Percentiles rank a stretch among this genome's conserved stretches.
These are phyloP conservation scores for Neonectria sp. DNA, from an alignment of 2,329 filamentous ascomycete species.

Conservation along the genomic window DNA sequence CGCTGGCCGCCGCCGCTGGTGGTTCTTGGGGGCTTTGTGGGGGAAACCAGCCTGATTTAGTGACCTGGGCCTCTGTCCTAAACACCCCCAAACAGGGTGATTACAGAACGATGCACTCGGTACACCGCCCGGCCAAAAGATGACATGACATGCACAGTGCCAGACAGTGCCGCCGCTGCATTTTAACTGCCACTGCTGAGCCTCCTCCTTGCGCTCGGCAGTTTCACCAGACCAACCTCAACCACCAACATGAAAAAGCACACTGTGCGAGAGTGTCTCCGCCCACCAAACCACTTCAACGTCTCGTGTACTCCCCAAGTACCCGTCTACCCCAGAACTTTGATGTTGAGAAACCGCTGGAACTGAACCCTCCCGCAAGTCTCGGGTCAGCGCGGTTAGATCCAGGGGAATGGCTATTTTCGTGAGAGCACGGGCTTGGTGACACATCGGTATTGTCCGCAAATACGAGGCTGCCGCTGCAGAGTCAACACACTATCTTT, in stretches of 20 bases:
- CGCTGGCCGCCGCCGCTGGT: slow-evolving; percentile 17
- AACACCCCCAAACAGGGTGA: background rate
- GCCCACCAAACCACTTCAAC: background rate
- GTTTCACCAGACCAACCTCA: background rate
- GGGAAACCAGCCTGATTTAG: slow-evolving; percentile 8
- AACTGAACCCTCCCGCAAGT: slow-evolving; percentile 28
- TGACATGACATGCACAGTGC: background rate
- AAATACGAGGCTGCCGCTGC: slow-evolving; percentile 42
- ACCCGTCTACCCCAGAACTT: slow-evolving; percentile 24
- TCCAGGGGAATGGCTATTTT: slow-evolving; percentile 23
- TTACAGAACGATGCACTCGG: background rate
- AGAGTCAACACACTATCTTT: slow-evolving; percentile 24
- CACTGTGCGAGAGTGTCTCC: slow-evolving; percentile 21
- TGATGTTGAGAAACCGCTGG: slow-evolving; percentile 15
- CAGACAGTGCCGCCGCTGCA: background rate
- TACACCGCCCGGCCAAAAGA: slow-evolving; percentile 3
- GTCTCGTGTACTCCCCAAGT: slow-evolving; percentile 9
- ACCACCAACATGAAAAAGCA: background rate
- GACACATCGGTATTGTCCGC: slow-evolving; percentile 32
- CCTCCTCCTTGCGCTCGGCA: slow-evolving; percentile 5
- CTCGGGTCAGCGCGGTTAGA: slow-evolving; percentile 27
- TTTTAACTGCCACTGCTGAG: background rate
- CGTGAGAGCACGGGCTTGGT: slow-evolving; percentile 35
- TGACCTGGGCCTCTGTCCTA: slow-evolving; percentile 8
- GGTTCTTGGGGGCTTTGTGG: slow-evolving; percentile 10